Evolutionary conservation across 805 yeast genomes (phyloP), one percentile per base, ranked within the genome.

Genomic region (Metschnikowia continentalis): DNA sequence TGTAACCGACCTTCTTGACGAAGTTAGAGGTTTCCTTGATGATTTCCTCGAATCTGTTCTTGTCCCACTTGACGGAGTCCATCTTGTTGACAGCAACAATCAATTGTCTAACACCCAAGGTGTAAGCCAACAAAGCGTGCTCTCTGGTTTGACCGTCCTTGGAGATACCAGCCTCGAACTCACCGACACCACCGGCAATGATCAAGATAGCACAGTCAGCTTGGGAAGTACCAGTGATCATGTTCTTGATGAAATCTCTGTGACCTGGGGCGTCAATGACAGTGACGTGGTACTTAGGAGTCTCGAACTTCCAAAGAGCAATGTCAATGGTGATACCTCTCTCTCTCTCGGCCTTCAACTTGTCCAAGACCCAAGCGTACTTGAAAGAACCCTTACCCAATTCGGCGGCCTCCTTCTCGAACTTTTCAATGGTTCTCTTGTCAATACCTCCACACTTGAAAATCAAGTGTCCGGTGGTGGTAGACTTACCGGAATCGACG

Each of bases 391-490:
- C 94, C 84, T 88, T 89, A 71, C 96, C 96, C 74, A 87, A 87
- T 78, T 90, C 96, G 71, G 94, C 96, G 71, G 96, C 96, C 80
- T 90, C 96, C 84, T 90, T 86, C 82, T 89, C 96, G 80, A 89
- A 89, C 89, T 90, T 90, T 84, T 90, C 96, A 73, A 90, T 90
- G 77, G 96, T 90, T 84, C 97, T 88, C 90, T 90, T 90, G 82
- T 90, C 97, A 70, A 89, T 89, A 86, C 95, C 97, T 88, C 97
- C 97, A 83, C 97, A 91, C 92, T 90, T 90, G 96, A 77, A 90
- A 75, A 91, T 91, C 81, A 91, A 88, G 86, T 91, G 97, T 80
- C 97, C 97, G 77, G 98, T 91, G 80, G 97, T 92, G 75, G 98
- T 91, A 62, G 97, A 92, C 83, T 88, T 88, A 70, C 76, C 76